phyloP scores from a whole-genome alignment of 352 stramenopile species.

The Phytopythium cucurbitacearum region DNA sequence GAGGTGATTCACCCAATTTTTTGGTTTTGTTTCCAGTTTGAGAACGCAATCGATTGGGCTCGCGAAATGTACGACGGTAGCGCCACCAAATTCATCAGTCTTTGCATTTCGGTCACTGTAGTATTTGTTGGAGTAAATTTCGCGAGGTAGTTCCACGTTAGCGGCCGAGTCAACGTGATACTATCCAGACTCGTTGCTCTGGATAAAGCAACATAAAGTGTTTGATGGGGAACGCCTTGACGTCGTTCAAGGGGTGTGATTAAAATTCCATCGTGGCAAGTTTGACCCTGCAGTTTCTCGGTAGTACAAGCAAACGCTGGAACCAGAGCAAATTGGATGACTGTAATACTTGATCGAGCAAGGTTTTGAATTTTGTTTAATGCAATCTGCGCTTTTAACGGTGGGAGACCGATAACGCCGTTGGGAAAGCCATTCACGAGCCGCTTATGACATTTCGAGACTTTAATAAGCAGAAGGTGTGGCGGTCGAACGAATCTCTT shows the following conservation, averaged over 20 bases:
- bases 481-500: constrained; percentile 3
- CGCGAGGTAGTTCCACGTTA: background rate
- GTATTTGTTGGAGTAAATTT: background rate
- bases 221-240: background rate
- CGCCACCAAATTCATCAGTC: background rate
- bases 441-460: background rate
- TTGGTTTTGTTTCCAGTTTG: background rate
- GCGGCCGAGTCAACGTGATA: background rate
- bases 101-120: background rate
- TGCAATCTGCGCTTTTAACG: background rate
- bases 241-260: constrained; percentile 2
- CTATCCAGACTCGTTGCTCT: background rate
- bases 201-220: background rate
- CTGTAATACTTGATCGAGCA: constrained; percentile 7
- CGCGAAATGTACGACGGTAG: background rate
- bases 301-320: constrained; percentile 18
- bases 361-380: constrained; percentile 6
- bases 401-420: constrained; percentile 8
- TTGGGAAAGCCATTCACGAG: constrained; percentile 5
- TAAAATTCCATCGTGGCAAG: constrained; percentile 15
- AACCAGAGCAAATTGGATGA: constrained; percentile 17
- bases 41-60: background rate
- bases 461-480: constrained; percentile 8
- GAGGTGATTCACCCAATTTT: no score
- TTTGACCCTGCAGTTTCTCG: constrained; percentile 23